phyloP scores from a whole-genome alignment of 192 early-diverging fungal genomes.

The Obelidium mucronatum region DNA sequence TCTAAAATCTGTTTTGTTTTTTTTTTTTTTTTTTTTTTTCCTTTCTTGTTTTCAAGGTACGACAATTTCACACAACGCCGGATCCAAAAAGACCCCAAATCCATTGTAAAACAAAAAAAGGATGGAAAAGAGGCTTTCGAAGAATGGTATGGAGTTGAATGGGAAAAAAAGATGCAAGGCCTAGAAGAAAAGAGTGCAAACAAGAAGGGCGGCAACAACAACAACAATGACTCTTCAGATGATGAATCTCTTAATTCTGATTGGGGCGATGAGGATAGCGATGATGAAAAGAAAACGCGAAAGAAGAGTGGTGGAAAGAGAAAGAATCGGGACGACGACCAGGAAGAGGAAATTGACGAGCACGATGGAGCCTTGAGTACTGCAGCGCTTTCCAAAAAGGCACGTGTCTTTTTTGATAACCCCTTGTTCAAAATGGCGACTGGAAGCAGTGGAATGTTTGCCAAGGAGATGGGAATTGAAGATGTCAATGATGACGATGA shows the following conservation, averaged over 20 bases:
- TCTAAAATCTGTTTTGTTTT: too few species aligned
- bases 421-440: conserved; percentile 82
- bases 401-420: conserved; percentile 96
- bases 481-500: conserved; percentile 49
- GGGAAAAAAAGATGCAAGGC: conserved; percentile 51
- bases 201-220: conserved; percentile 51
- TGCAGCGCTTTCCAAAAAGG: conserved; percentile 73
- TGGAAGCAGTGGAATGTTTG: conserved; percentile 37
- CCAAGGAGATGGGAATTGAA: conserved; percentile 39
- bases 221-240: conserved; percentile 46
- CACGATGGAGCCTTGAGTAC: conserved; percentile 51
- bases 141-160: conserved; percentile 66
- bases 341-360: conserved; percentile 60
- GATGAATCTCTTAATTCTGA: conserved; percentile 38
- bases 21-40: neutral
- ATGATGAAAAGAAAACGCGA: conserved; percentile 42
- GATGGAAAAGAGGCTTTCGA: conserved; percentile 60
- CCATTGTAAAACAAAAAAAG: conserved; percentile 73
- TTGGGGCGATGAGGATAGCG: conserved; percentile 48
- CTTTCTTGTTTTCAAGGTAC: conserved; percentile 57
- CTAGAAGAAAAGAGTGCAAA: conserved; percentile 46
- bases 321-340: conserved; percentile 58
- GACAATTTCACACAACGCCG: conserved; percentile 75
- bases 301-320: conserved; percentile 14
- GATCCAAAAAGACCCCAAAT: conserved; percentile 78